Evolutionary conservation across 2,329 filamentous ascomycete species (phyloP).

Genomic region (Claviceps capensis): DNA sequence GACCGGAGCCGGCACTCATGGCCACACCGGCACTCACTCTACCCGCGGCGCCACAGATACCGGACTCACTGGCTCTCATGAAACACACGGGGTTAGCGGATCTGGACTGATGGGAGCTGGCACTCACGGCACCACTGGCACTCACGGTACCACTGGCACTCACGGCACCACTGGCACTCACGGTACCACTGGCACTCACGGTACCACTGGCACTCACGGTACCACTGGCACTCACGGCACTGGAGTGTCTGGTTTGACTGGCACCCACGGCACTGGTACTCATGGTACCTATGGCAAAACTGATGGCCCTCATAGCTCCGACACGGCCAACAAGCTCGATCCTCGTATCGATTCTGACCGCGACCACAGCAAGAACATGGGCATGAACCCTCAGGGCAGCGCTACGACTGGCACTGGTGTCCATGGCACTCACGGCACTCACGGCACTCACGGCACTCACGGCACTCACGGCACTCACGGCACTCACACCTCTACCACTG

Average conservation of each 20-base stretch:
- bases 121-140: slow-evolving; percentile 9
- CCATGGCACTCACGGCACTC: background rate
- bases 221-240: background rate
- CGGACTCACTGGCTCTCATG: slow-evolving; percentile 8
- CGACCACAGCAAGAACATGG: slow-evolving; percentile 23
- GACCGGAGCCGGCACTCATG: slow-evolving; percentile 11
- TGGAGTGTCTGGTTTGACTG: slow-evolving; percentile 8
- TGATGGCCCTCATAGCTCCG: slow-evolving; percentile 33
- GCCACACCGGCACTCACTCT: slow-evolving; percentile 24
- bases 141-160: slow-evolving; percentile 8
- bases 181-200: slow-evolving; percentile 5
- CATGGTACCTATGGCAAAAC: slow-evolving; percentile 16
- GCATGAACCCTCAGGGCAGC: slow-evolving; percentile 17
- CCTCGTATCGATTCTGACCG: slow-evolving; percentile 41
- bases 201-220: slow-evolving; percentile 11
- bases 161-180: slow-evolving; percentile 5
- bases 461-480: slow-evolving; percentile 1
- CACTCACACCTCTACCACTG: slow-evolving; percentile 1
- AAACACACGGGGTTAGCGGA: slow-evolving; percentile 17
- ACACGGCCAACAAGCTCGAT: slow-evolving; percentile 37
- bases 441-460: background rate
- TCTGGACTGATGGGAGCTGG: slow-evolving; percentile 1
- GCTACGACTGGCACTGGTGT: slow-evolving; percentile 4
- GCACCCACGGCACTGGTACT: slow-evolving; percentile 2
- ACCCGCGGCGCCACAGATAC: background rate